A percentile compares a stretch with the other conserved stretches of the same genome.
Conservation (phyloP, 1,284 basidiomycete species). For the Ceratobasidium sp. region DNA sequence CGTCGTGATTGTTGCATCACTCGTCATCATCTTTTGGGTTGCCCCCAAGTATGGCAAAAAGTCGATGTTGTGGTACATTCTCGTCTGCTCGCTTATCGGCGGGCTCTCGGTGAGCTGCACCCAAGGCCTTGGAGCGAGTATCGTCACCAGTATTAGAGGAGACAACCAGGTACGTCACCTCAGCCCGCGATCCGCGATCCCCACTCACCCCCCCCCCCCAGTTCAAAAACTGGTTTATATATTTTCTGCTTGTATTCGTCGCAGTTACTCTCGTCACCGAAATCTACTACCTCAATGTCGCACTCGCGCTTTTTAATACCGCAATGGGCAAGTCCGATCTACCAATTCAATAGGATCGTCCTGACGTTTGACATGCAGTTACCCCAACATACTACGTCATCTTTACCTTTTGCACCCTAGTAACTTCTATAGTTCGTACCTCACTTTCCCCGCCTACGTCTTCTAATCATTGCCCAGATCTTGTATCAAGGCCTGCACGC, state of each 20-base stretch:
- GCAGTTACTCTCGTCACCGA: constrained; percentile 57
- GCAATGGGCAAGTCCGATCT: constrained; percentile 52
- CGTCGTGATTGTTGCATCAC: constrained; percentile 50
- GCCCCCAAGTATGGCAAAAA: constrained; percentile 65
- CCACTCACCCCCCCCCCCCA: constrained; percentile 36
- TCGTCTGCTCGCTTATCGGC: constrained; percentile 69
- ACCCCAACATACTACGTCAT: constrained; percentile 69
- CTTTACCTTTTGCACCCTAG: constrained; percentile 64
- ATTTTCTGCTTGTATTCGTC: constrained; percentile 55
- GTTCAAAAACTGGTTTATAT: constrained; percentile 67
- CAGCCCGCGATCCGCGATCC: not conserved
- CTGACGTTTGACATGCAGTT: constrained; percentile 49
- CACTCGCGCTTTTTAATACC: constrained; percentile 70
- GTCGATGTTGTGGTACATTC: constrained; percentile 67
- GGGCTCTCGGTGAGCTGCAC: constrained; percentile 72
- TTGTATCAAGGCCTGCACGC: constrained; percentile 71
- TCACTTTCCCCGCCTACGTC: not conserved
- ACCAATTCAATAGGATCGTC: not conserved
- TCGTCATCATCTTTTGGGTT: constrained; percentile 55
- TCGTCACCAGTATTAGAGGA: constrained; percentile 67
- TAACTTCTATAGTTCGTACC: constrained; percentile 55
- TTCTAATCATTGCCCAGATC: constrained; percentile 50
- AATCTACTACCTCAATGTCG: constrained; percentile 74
- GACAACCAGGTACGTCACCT: constrained; percentile 50
- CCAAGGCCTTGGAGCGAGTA: constrained; percentile 68